These are phyloP conservation scores for Alternaria triticina DNA, from an alignment of 2,329 filamentous ascomycete genomes.

Conservation along the genomic window DNA sequence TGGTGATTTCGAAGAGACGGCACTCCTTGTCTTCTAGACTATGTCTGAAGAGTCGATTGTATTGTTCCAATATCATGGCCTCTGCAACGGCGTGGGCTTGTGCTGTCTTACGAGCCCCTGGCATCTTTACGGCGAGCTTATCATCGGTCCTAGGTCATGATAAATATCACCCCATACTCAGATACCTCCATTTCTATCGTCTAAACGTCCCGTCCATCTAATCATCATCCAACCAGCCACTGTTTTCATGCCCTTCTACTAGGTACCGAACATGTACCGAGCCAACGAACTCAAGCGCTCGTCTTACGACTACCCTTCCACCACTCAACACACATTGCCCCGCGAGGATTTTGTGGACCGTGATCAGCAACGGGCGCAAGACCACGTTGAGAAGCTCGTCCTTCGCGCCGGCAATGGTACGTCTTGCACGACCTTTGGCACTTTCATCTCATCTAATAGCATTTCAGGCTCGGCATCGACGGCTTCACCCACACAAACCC, in stretches of 20 bases:
- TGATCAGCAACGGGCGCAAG: not conserved
- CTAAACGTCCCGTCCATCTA: not conserved
- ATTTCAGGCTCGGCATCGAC: not conserved
- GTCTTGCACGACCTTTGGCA: not conserved
- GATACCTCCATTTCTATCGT: not conserved
- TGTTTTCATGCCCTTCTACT: not conserved
- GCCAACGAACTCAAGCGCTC: not conserved
- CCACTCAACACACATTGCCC: not conserved
- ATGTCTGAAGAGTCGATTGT: not conserved
- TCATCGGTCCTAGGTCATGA: not conserved
- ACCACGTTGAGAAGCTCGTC: not conserved
- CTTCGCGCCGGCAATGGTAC: not conserved
- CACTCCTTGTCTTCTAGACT: not conserved
- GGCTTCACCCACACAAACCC: not conserved
- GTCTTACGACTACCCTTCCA: not conserved
- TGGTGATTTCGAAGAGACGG: not conserved
- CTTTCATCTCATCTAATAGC: not conserved
- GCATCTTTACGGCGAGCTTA: not conserved
- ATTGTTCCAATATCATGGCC: not conserved
- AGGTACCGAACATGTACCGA: not conserved
- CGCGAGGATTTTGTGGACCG: not conserved
- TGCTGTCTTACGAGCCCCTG: not conserved
- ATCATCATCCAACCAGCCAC: not conserved
- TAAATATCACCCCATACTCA: not conserved
- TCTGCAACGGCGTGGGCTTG: not conserved